Percentiles rank a stretch among this genome's conserved stretches.
Conservation (phyloP, 1,284 basidiomycete species). For the Coriolopsis trogii region DNA sequence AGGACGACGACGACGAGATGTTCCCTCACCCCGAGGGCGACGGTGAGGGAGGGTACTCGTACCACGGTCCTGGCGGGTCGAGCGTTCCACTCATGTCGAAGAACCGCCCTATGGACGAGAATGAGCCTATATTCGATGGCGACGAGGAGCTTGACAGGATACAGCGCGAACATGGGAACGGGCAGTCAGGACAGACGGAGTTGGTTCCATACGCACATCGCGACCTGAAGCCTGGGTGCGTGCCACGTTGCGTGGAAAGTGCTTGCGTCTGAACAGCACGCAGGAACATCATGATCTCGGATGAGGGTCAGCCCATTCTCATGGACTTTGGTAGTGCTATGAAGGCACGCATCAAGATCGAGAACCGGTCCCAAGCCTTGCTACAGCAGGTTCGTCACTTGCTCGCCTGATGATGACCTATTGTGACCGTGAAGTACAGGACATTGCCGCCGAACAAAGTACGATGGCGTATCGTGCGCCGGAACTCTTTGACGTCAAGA, state of each 20-base stretch:
- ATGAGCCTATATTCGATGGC: conserved; percentile 73
- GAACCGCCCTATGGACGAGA: conserved; percentile 42
- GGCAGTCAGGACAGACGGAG: conserved; percentile 47
- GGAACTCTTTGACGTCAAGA: conserved; percentile 95
- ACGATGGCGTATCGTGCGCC: conserved; percentile 97
- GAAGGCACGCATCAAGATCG: conserved; percentile 78
- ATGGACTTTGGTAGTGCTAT: conserved; percentile 97
- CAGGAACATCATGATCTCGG: conserved; percentile 96
- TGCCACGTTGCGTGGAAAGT: conserved; percentile 11
- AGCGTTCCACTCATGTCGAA: conserved; percentile 53
- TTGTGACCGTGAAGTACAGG: conserved; percentile 44
- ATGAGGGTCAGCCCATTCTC: conserved; percentile 89
- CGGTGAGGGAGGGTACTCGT: conserved; percentile 71
- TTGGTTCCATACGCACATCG: conserved; percentile 93
- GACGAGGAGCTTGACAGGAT: conserved; percentile 65
- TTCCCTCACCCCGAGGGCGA: conserved; percentile 76
- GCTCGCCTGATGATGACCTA: not conserved
- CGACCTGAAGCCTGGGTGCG: conserved; percentile 95
- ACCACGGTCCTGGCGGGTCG: conserved; percentile 51
- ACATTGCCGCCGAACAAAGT: conserved; percentile 93
- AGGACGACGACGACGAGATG: conserved; percentile 60
- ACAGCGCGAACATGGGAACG: conserved; percentile 28
- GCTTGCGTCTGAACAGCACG: not conserved
- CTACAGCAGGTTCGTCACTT: conserved; percentile 59
- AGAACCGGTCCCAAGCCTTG: conserved; percentile 84